Conservation (phyloP, 495 filamentous ascomycete genomes). For the Articulospora tetracladia region DNA sequence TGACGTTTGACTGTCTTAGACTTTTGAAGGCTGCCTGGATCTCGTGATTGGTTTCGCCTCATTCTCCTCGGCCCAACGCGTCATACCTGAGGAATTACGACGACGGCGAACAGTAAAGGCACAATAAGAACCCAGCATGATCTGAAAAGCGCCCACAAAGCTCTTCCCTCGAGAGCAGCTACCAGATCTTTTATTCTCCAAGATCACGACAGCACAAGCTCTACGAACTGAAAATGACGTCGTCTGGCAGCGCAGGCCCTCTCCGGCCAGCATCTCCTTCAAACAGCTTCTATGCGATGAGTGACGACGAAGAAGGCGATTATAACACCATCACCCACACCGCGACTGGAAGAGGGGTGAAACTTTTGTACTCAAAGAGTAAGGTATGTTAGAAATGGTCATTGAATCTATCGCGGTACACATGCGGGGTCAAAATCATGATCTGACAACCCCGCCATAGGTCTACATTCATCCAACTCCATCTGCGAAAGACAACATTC, state of each 20-base stretch:
- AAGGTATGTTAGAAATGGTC: constrained; percentile 55
- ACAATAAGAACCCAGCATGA: constrained; percentile 13
- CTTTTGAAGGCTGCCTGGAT: background rate
- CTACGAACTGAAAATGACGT: constrained; percentile 14
- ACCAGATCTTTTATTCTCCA: background rate
- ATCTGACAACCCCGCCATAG: constrained; percentile 38
- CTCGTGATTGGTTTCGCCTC: constrained; percentile 16
- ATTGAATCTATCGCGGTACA: background rate
- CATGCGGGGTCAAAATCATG: constrained; percentile 15
- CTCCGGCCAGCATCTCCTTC: constrained; percentile 57
- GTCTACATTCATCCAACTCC: constrained; percentile 98
- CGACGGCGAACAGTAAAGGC: background rate
- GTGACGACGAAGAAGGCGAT: constrained; percentile 91
- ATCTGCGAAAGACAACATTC: constrained; percentile 90
- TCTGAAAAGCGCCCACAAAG: constrained; percentile 1
- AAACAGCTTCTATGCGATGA: constrained; percentile 93
- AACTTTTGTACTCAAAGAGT: constrained; percentile 95
- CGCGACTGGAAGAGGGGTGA: constrained; percentile 77
- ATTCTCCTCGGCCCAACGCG: constrained; percentile 17
- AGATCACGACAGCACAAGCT: background rate
- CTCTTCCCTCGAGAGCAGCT: constrained; percentile 4
- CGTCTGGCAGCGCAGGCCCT: constrained; percentile 11
- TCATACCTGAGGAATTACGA: constrained; percentile 11
- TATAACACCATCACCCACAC: constrained; percentile 94
- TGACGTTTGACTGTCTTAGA: too few relatives aligned